Percentiles rank a stretch among this genome's conserved stretches.
phyloP scores from a whole-genome alignment of 2,329 filamentous ascomycete species.

The Venturiaceae sp. region DNA sequence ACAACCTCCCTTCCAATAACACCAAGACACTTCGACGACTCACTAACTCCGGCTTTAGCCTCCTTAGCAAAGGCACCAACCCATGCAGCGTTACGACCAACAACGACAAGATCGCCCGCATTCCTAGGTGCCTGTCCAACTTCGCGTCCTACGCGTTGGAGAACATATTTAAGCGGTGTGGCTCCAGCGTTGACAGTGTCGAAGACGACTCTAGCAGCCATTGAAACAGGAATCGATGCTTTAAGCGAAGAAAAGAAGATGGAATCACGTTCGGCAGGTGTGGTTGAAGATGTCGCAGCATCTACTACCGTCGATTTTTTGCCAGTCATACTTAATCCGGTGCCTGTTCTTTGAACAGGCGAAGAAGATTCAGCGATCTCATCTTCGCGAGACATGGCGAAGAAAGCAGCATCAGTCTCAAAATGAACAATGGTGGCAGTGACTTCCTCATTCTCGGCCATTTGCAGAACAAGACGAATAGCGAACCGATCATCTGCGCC shows the following conservation, averaged over 20 bases:
- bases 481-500: constrained; percentile 73
- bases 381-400: background rate
- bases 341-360: constrained; percentile 9
- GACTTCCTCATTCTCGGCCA: constrained; percentile 69
- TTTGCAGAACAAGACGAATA: constrained; percentile 70
- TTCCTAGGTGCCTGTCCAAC: constrained; percentile 53
- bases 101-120: constrained; percentile 60
- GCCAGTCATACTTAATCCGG: background rate
- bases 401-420: constrained; percentile 19
- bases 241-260: constrained; percentile 48
- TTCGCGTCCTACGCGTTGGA: constrained; percentile 47
- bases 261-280: constrained; percentile 31
- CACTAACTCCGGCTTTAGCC: constrained; percentile 22
- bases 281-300: constrained; percentile 6
- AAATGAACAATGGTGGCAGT: constrained; percentile 67
- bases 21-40: constrained; percentile 43
- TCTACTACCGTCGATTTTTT: constrained; percentile 1
- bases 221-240: constrained; percentile 42
- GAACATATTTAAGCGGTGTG: constrained; percentile 33
- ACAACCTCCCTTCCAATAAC: constrained; percentile 52
- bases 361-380: constrained; percentile 10
- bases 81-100: constrained; percentile 41
- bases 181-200: constrained; percentile 30
- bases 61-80: constrained; percentile 12
- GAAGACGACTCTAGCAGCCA: constrained; percentile 51